Conservation (phyloP, 1,284 basidiomycete genomes). For the Microstroma glucosiphilum region DNA sequence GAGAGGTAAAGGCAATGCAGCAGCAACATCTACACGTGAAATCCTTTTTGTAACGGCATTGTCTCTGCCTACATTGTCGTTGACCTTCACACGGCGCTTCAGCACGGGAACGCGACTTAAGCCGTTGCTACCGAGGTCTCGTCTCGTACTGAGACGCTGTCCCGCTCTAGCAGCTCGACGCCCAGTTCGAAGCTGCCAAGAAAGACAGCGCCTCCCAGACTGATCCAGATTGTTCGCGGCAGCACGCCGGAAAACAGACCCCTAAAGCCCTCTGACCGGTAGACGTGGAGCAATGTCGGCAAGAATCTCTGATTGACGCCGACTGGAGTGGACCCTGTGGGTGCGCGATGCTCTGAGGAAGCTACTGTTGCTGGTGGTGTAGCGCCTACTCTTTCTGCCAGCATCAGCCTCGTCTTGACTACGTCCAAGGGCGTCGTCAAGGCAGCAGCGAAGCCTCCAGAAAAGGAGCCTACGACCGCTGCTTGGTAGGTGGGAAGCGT, state of each 20-base stretch:
- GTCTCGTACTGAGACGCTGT: no score
- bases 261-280: conserved; percentile 64
- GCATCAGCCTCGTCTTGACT: conserved; percentile 94
- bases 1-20: no score
- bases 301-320: conserved; percentile 41
- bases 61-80: no score
- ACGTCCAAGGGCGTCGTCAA: conserved; percentile 93
- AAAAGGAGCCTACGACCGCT: conserved; percentile 81
- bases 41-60: no score
- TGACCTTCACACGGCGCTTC: no score
- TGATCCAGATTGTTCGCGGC: conserved; percentile 91
- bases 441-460: conserved; percentile 82
- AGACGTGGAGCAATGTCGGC: conserved; percentile 58
- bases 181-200: conserved; percentile 76
- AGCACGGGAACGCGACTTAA: no score
- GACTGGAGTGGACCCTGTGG: neutral
- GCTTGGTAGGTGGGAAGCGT: conserved; percentile 71
- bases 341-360: neutral
- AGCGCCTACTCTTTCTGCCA: conserved; percentile 57
- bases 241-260: conserved; percentile 82
- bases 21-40: no score
- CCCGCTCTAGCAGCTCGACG: conserved; percentile 24
- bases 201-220: conserved; percentile 92
- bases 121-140: no score
- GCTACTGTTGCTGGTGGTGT: neutral